Conservation (phyloP, 176 grass and related monocot species). For the Aechmea fasciata region DNA sequence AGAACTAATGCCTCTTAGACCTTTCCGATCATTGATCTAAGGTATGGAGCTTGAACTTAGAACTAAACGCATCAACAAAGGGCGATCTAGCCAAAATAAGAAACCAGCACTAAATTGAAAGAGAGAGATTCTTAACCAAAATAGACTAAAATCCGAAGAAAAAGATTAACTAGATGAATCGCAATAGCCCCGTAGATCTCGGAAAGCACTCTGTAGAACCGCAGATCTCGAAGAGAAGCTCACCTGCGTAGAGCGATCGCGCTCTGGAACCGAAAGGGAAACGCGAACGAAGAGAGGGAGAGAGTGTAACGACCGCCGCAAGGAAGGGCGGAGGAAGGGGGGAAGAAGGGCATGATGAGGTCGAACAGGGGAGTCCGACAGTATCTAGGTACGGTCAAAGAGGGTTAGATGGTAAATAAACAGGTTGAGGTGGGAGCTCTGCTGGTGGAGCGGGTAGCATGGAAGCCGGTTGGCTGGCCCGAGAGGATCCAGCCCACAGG, state of each 20-base stretch:
- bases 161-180: neutral
- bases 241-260: slow-evolving; percentile 2
- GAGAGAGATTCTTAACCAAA: neutral
- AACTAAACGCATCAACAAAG: neutral
- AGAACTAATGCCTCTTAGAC: neutral
- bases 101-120: neutral
- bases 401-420: too few species aligned
- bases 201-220: too few species aligned
- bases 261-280: neutral
- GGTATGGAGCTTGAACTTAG: neutral
- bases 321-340: too few species aligned
- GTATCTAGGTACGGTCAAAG: too few species aligned
- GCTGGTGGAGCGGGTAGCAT: too few species aligned
- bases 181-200: neutral
- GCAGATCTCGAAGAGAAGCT: neutral
- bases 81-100: slow-evolving; percentile 5
- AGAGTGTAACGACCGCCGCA: too few species aligned
- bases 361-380: too few species aligned
- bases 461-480: too few species aligned
- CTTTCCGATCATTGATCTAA: neutral
- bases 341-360: too few species aligned
- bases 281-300: neutral
- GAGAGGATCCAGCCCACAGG: too few species aligned
- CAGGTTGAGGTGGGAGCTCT: too few species aligned
- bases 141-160: neutral